Evolutionary conservation across 2,329 filamentous ascomycete genomes (phyloP).

Genomic region (Hymenoscyphus fraxineus): DNA sequence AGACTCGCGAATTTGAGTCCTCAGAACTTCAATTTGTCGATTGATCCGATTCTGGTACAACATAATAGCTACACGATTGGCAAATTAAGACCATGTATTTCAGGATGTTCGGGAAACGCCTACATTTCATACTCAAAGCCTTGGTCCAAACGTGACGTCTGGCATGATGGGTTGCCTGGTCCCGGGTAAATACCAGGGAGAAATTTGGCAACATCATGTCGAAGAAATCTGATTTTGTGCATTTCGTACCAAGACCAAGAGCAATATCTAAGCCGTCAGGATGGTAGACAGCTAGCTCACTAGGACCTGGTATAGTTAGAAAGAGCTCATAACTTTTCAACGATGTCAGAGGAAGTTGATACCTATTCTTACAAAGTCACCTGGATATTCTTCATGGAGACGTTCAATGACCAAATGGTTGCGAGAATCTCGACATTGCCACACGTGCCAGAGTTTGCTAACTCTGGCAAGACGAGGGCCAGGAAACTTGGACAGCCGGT

Average conservation of each 20-base stretch:
- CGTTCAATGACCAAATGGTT: constrained; percentile 6
- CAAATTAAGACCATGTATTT: neutral
- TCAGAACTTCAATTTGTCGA: neutral
- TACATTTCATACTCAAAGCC: constrained; percentile 5
- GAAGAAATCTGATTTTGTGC: constrained; percentile 11
- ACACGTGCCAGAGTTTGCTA: constrained; percentile 11
- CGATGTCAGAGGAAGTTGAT: neutral
- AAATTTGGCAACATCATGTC: constrained; percentile 7
- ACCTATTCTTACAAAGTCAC: constrained; percentile 10
- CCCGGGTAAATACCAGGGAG: constrained; percentile 3
- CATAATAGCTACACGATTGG: neutral
- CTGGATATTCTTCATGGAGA: constrained; percentile 10
- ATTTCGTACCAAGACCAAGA: constrained; percentile 7
- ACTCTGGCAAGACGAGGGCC: constrained; percentile 7
- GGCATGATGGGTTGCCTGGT: constrained; percentile 5
- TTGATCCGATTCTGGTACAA: neutral
- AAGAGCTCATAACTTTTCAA: neutral
- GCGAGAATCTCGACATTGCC: neutral
- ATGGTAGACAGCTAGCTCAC: constrained; percentile 21
- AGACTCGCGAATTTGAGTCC: neutral
- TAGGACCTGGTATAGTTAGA: constrained; percentile 7
- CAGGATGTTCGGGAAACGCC: neutral
- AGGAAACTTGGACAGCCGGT: constrained; percentile 11
- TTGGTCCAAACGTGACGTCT: constrained; percentile 11
- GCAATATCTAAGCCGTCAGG: constrained; percentile 39